Evolutionary conservation across 2,329 filamentous ascomycete genomes (phyloP), one percentile per base, ranked within the genome.

Genomic region (Dactylonectria estremocensis): DNA sequence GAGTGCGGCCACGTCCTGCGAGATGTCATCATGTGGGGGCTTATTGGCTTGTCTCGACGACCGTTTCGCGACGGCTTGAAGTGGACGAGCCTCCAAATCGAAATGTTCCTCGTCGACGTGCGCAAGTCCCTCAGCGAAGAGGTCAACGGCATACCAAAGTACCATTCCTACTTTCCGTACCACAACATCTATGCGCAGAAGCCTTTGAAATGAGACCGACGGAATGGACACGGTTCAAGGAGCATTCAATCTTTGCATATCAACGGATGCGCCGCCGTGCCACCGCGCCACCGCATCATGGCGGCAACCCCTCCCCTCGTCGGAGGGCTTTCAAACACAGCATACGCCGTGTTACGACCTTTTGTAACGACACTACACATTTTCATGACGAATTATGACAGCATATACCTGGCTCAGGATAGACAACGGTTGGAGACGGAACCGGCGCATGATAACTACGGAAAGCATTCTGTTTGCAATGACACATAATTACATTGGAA

Each of bases 1-100:
- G 79, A 83, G 40, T 86, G 83, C 68, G 86, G 86, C 2, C 77
- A 84, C 35, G 80, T 87, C 24, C 72, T 87, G 66, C 78, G 83
- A 37, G 83, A 84, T 28, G 81, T 81, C 4, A 76, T 83, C 59
- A 77, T 82, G 72, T 79, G 80, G 74, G 82, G 82, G 2, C 77
- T 85, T 28, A 74, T 80, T 31, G 83, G 83, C 2, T 68, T 84
- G 9, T 74, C 81, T 9, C 76, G 80, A 50, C 76, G 78, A 24
- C 81, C 83, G 1, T 79, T 85, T 56, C 79, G 79, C 9, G 78
- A 81, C 14, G 82, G 82, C 0, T 75, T 84, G 2, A 70, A 75
- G 5, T 85, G 83, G 83, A 83, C 82, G 1, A 52, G 71, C 28
- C 62, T 82, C 16, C 81, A 84, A 69, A 82, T 83, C 35, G 81